Evolutionary conservation across 2,329 filamentous ascomycete species (phyloP).

Genomic region (Diaporthe helianthi): DNA sequence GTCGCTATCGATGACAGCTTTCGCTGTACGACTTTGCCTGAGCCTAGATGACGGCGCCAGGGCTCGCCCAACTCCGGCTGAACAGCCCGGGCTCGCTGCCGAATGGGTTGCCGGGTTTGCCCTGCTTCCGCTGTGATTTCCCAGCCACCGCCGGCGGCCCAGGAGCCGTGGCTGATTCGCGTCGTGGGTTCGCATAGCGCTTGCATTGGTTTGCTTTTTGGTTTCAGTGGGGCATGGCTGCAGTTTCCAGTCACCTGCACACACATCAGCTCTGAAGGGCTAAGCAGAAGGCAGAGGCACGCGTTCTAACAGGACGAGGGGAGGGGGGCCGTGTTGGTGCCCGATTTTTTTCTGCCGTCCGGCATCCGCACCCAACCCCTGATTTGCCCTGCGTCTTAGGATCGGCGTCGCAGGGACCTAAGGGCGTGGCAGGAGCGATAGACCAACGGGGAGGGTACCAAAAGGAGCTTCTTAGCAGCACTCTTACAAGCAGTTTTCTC

Average conservation of each 20-base stretch:
- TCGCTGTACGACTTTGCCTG: conserved; percentile 1
- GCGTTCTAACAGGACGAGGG: background rate
- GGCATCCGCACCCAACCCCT: conserved; percentile 11
- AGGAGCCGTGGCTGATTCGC: conserved; percentile 11
- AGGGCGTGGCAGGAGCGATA: too few species aligned
- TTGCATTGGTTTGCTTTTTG: conserved; percentile 13
- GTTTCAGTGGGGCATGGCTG: conserved; percentile 10
- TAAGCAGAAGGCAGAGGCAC: background rate
- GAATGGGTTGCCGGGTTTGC: conserved; percentile 13
- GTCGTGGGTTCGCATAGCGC: background rate
- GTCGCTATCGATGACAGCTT: conserved; percentile 11
- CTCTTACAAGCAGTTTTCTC: too few species aligned
- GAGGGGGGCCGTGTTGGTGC: conserved; percentile 24
- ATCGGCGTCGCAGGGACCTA: conserved; percentile 4
- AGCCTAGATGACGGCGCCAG: conserved; percentile 8
- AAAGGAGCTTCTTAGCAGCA: too few species aligned
- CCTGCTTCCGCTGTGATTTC: conserved; percentile 16
- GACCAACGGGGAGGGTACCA: too few species aligned
- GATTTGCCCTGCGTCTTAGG: conserved; percentile 7
- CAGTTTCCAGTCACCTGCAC: conserved; percentile 24
- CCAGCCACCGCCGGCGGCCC: conserved; percentile 17
- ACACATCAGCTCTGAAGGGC: conserved; percentile 12
- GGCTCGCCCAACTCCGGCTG: conserved; percentile 2
- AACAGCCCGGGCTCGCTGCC: conserved; percentile 5
- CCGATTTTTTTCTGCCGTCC: conserved; percentile 21